Evolutionary conservation across 2,329 filamentous ascomycete genomes (phyloP).

Genomic region (Diplocarpon rosae): DNA sequence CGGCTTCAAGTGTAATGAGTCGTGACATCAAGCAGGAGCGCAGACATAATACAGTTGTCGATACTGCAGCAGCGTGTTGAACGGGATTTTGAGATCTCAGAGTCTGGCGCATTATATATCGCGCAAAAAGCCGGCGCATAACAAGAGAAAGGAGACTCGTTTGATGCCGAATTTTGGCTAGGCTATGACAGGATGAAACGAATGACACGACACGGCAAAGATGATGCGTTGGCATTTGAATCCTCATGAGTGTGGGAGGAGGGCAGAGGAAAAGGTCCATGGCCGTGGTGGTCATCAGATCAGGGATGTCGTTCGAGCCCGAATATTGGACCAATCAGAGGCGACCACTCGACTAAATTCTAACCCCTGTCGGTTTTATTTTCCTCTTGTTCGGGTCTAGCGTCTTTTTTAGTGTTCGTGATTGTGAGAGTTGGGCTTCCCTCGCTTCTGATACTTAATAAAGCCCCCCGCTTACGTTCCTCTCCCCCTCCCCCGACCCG

Average conservation of each 20-base stretch:
- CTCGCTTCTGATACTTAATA: not conserved
- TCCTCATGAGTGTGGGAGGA: constrained; percentile 14
- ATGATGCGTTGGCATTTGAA: constrained; percentile 10
- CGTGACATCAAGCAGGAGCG: not conserved
- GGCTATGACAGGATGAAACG: constrained; percentile 3
- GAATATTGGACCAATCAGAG: not conserved
- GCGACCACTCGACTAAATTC: not conserved
- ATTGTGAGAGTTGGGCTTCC: not conserved
- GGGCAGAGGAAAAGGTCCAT: constrained; percentile 4
- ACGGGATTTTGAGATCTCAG: constrained; percentile 8
- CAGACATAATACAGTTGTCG: constrained; percentile 1
- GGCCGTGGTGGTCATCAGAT: constrained; percentile 1
- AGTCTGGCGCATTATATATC: constrained; percentile 5
- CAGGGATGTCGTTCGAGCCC: not conserved
- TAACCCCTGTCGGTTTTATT: not conserved
- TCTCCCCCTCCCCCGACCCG: too few relatives aligned
- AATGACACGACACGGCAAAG: not conserved
- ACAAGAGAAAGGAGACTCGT: constrained; percentile 5
- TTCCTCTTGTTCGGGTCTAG: not conserved
- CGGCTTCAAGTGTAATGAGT: not conserved
- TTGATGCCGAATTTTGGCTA: constrained; percentile 2
- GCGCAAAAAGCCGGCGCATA: constrained; percentile 12
- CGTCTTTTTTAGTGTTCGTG: not conserved
- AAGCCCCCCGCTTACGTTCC: too few relatives aligned
- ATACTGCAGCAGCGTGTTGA: constrained; percentile 6